Evolutionary conservation across 148 eudicot genomes (phyloP), one percentile per base, ranked within the genome.

Genomic region (Spergularia marina): DNA sequence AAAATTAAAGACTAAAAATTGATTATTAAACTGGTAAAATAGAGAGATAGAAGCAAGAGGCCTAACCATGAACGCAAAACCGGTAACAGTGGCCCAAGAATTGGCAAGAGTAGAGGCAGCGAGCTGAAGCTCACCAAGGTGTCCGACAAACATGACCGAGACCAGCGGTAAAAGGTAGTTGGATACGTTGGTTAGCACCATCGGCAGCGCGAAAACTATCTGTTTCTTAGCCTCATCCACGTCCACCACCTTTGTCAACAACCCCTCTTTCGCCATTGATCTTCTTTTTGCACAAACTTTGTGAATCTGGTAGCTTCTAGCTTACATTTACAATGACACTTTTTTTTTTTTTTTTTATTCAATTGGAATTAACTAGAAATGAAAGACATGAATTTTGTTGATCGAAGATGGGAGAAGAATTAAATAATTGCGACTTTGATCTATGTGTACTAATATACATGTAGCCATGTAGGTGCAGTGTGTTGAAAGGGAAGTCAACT

Each of bases 71-170:
- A 94, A 79, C 56, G 97, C 75, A 21, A 84, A 77, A 47, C 98
- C 98, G 74, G 93, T 71, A 81, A 94, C 95, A 34, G 74, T 77
- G 20, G 93, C 87, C 97, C 97, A 94, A 2, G 95, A 88, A 65
- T 90, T 90, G 25, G 97, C 98, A 18, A 94, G 95, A 39, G 88
- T 94, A 7, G 98, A 40, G 12, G 77, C 88, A 20, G 95, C 95
- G 18, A 94, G 91, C 75, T 90, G 82, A 21, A 86, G 87, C 52
- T 91, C 87, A 6, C 97, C 98, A 15, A 88, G 89, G 74, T 94
- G 98, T 20, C 95, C 98, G 8, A 94, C 91, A 40, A 89, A 91
- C 98, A 94, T 91, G 72, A 90, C 93, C 0, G 91, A 82, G 18
- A 88, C 77, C 8, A 91, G 61, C 5, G 93, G 91, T 30, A 94